phyloP scores from a whole-genome alignment of 495 filamentous ascomycete genomes.

The Aspergillus affinis region DNA sequence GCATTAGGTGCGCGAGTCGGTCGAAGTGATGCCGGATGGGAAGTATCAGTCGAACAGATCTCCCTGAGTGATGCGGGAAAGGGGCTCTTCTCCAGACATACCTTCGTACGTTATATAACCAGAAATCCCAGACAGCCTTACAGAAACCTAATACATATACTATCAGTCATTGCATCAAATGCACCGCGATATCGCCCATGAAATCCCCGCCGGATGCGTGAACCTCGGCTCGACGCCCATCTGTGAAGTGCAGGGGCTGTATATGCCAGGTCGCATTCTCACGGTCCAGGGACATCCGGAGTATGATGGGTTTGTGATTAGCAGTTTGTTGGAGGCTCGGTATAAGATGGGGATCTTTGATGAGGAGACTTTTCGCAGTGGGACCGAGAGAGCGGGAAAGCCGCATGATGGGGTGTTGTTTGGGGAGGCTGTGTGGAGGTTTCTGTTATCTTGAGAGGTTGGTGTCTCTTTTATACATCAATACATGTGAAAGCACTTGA shows the following conservation, averaged over 20 bases:
- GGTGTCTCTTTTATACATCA: no score
- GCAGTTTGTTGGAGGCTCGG: not conserved
- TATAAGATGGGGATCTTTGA: not conserved
- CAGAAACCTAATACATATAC: not conserved
- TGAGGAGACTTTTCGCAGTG: not conserved
- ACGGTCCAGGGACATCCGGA: conserved; percentile 90
- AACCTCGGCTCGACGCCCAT: conserved; percentile 59
- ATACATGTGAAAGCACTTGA: no score
- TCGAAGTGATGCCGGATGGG: conserved; percentile 69
- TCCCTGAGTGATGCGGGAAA: conserved; percentile 64
- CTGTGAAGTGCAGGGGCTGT: conserved; percentile 76
- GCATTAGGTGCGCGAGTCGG: conserved; percentile 68
- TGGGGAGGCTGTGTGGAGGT: not conserved
- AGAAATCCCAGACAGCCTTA: not conserved
- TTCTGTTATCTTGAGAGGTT: not conserved
- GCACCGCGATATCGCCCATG: conserved; percentile 76
- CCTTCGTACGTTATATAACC: conserved; percentile 51
- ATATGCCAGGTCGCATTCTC: conserved; percentile 58
- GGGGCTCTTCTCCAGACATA: conserved; percentile 64
- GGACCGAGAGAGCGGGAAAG: not conserved
- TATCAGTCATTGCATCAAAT: conserved; percentile 74
- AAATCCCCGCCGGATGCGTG: conserved; percentile 60
- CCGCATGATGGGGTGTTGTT: not conserved
- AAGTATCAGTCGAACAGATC: conserved; percentile 67
- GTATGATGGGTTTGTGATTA: conserved; percentile 60